phyloP scores from a whole-genome alignment of 805 yeast species.

The Candida vartiovaarae region DNA sequence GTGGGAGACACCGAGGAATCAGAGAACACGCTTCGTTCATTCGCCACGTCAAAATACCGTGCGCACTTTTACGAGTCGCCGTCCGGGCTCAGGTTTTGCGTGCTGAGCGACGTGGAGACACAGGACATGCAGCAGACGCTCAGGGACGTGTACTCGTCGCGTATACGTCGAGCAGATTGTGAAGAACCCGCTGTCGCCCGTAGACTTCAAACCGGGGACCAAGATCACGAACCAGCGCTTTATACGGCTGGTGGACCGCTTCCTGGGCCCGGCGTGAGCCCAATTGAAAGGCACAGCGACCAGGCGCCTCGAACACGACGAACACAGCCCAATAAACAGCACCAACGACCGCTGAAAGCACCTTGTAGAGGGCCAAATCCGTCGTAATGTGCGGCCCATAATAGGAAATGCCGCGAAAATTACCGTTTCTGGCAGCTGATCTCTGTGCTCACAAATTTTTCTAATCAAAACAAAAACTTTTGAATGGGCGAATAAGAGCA shows the following conservation, averaged over 20 bases:
- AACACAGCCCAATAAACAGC: too few species aligned
- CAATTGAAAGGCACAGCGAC: too few species aligned
- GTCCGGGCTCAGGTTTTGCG: slow-evolving; percentile 67
- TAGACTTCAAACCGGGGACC: slow-evolving; percentile 47
- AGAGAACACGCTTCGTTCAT: slow-evolving; percentile 37
- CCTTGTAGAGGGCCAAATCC: too few species aligned
- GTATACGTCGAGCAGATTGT: slow-evolving; percentile 56
- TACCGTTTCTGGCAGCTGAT: neutral
- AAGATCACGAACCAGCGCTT: slow-evolving; percentile 53
- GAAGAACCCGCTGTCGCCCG: slow-evolving; percentile 51
- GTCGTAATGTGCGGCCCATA: too few species aligned
- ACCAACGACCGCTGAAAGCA: too few species aligned
- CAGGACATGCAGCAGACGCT: slow-evolving; percentile 50
- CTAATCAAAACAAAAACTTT: too few species aligned
- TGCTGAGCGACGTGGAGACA: slow-evolving; percentile 58
- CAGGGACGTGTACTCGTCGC: slow-evolving; percentile 50
- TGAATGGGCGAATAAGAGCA: too few species aligned
- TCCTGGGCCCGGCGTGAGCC: slow-evolving; percentile 5
- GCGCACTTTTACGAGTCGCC: slow-evolving; percentile 78
- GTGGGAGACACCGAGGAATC: slow-evolving; percentile 30
- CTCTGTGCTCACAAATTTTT: neutral
- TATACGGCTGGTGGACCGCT: slow-evolving; percentile 17
- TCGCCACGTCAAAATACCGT: slow-evolving; percentile 69
- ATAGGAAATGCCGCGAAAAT: neutral
- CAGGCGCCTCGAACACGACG: too few species aligned